These are phyloP conservation scores for Ascodesmis nigricans DNA, from an alignment of 495 filamentous ascomycete species.

Conservation along the genomic window DNA sequence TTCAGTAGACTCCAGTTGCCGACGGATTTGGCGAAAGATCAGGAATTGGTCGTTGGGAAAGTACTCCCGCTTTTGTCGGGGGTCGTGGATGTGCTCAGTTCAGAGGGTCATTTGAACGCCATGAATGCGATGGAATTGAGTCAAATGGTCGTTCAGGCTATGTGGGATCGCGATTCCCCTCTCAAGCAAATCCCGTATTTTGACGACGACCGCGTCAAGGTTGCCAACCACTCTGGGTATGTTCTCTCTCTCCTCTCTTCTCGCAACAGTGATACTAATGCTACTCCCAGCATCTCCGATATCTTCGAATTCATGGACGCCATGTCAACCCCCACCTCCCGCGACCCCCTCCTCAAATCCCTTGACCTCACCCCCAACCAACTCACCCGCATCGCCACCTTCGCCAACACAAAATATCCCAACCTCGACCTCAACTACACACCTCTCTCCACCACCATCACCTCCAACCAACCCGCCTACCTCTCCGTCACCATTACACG, in stretches of 20 bases:
- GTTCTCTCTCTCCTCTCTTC: conserved; percentile 19
- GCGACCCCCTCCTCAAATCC: conserved; percentile 47
- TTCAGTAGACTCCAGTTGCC: conserved; percentile 94
- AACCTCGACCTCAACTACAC: conserved; percentile 79
- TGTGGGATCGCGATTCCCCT: conserved; percentile 96
- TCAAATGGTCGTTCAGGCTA: conserved; percentile 96
- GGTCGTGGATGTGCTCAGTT: conserved; percentile 83
- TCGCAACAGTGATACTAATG: conserved; percentile 22
- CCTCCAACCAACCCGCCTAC: conserved; percentile 58
- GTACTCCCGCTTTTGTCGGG: conserved; percentile 76
- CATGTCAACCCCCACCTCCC: conserved; percentile 74
- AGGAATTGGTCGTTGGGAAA: conserved; percentile 68
- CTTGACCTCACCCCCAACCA: conserved; percentile 63
- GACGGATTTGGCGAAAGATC: conserved; percentile 90
- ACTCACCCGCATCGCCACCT: conserved; percentile 66
- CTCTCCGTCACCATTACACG: conserved; percentile 74
- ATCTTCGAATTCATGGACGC: conserved; percentile 97
- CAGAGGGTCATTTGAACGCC: conserved; percentile 86
- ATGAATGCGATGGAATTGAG: conserved; percentile 99
- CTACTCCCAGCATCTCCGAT: conserved; percentile 44
- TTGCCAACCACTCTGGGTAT: conserved; percentile 56
- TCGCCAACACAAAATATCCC: conserved; percentile 94
- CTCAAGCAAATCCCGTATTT: conserved; percentile 97
- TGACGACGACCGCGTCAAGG: conserved; percentile 57
- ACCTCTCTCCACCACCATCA: conserved; percentile 54